phyloP scores from a whole-genome alignment of 108 stramenopile genomes.

The Asterionellopsis glacialis region DNA sequence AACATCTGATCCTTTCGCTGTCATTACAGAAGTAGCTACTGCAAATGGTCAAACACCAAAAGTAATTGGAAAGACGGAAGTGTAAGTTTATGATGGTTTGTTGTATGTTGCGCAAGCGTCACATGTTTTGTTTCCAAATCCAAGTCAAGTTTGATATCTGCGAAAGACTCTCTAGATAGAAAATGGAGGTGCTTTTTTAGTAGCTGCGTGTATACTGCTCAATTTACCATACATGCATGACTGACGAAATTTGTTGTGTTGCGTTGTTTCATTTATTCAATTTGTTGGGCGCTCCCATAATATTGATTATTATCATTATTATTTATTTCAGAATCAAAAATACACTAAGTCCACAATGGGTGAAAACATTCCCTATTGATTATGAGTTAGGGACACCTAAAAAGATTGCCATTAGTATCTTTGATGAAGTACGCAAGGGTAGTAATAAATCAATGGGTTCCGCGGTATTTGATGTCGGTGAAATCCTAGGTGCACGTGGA shows the following conservation, averaged over 20 bases:
- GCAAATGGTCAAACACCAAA: conserved; percentile 33
- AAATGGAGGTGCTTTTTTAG: too few species aligned
- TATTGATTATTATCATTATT: background rate
- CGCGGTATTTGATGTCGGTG: conserved; percentile 67
- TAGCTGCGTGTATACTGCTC: too few species aligned
- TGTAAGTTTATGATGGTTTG: conserved; percentile 15
- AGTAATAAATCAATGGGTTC: conserved; percentile 44
- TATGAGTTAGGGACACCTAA: conserved; percentile 60
- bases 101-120: background rate
- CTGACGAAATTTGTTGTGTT: background rate
- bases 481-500: conserved; percentile 64
- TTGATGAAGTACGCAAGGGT: conserved; percentile 43
- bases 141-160: too few species aligned
- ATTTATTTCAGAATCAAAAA: conserved; percentile 43
- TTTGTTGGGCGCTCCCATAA: background rate
- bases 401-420: conserved; percentile 39
- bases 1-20: conserved; percentile 75
- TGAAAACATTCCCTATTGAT: conserved; percentile 38
- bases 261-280: background rate
- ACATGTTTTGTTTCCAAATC: background rate
- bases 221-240: too few species aligned
- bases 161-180: too few species aligned
- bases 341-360: conserved; percentile 59
- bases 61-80: conserved; percentile 75
- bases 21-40: conserved; percentile 53